Evolutionary conservation across 306 rosid genomes (phyloP).

Genomic region (Ammopiptanthus mongolicus): DNA sequence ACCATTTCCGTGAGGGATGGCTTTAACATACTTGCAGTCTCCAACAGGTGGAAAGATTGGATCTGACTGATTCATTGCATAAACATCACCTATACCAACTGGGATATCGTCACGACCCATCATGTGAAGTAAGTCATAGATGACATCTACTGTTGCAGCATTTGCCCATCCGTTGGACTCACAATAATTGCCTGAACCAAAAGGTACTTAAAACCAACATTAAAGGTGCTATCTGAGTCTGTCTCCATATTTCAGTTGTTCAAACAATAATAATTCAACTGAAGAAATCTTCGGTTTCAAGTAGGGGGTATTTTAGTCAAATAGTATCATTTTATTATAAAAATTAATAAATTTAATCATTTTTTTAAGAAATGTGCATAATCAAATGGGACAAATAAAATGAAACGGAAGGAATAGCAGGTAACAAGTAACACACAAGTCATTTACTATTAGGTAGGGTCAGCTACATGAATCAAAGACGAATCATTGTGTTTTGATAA

Average conservation of each 20-base stretch:
- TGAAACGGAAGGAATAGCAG: too few species aligned
- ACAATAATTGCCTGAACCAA: slow-evolving; percentile 70
- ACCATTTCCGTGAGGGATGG: slow-evolving; percentile 84
- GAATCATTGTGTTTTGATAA: too few species aligned
- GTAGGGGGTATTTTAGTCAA: neutral
- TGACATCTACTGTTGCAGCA: slow-evolving; percentile 79
- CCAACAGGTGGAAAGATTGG: slow-evolving; percentile 46
- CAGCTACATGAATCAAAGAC: too few species aligned
- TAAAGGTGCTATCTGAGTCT: neutral
- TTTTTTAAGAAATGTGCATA: too few species aligned
- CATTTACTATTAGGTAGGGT: too few species aligned
- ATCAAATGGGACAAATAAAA: too few species aligned
- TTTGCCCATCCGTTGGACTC: slow-evolving; percentile 97
- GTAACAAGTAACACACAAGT: too few species aligned
- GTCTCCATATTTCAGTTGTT: neutral
- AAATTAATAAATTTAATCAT: too few species aligned
- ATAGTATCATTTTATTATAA: too few species aligned
- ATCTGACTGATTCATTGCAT: slow-evolving; percentile 64
- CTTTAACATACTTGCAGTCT: slow-evolving; percentile 59
- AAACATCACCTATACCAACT: slow-evolving; percentile 73
- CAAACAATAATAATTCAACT: neutral
- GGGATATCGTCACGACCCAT: slow-evolving; percentile 93
- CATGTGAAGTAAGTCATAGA: slow-evolving; percentile 86
- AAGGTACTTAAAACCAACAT: neutral
- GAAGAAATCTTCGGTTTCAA: neutral